Conservation (phyloP, 2,329 filamentous ascomycete species). For the Penicillium fuscoglaucum region DNA sequence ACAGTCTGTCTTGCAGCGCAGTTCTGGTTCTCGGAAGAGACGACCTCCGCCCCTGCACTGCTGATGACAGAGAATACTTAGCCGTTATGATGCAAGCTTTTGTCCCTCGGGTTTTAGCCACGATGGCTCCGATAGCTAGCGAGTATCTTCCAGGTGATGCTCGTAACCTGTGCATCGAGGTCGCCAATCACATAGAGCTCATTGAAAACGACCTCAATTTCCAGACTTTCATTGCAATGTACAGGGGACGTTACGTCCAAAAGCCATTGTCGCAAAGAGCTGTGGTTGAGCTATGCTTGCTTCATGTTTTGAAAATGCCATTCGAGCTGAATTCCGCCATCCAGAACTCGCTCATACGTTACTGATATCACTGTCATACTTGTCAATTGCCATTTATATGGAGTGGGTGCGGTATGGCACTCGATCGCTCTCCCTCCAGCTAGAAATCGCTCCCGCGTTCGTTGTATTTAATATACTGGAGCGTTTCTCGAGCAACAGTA, state of each 20-base stretch:
- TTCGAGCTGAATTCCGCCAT: conserved; percentile 11
- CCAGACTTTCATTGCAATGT: background rate
- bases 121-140: background rate
- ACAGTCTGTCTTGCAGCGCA: background rate
- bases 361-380: background rate
- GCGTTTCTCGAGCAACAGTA: no score
- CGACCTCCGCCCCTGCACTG: background rate
- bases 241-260: background rate
- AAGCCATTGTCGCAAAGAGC: background rate
- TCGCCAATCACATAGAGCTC: background rate
- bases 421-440: no score
- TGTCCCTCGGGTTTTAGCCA: background rate
- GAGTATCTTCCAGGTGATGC: background rate
- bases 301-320: conserved; percentile 16
- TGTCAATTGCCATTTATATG: background rate
- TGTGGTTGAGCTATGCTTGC: conserved; percentile 8
- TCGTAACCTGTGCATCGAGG: background rate
- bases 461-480: no score
- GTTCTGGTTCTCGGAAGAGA: conserved; percentile 3
- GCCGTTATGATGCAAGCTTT: conserved; percentile 1
- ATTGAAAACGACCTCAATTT: background rate
- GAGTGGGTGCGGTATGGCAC: no score
- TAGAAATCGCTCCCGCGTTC: no score
- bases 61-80: conserved; percentile 5
- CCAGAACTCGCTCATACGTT: conserved; percentile 1